Conservation (phyloP, 2,329 filamentous ascomycete genomes). For the Aspergillus sp. region DNA sequence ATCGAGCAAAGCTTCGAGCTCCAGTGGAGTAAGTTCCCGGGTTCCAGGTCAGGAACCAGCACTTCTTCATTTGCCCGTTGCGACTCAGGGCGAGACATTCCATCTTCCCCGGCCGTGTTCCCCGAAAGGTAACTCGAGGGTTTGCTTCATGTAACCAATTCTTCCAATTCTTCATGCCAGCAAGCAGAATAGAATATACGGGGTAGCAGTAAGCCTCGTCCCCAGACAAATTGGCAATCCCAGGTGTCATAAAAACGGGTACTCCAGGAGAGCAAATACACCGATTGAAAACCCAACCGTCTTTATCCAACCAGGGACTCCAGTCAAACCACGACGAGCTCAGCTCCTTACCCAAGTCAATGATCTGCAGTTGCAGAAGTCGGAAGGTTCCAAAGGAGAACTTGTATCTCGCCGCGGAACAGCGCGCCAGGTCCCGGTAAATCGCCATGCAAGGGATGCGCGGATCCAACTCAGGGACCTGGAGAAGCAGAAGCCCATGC, state of each 20-base stretch:
- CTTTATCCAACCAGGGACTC: slow-evolving; percentile 13
- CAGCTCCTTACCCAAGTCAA: not conserved
- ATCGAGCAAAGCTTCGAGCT: not conserved
- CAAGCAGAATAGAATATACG: not conserved
- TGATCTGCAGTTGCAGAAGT: slow-evolving; percentile 11
- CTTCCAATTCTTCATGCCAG: not conserved
- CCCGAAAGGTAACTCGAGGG: slow-evolving; percentile 12
- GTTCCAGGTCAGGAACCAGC: too few species aligned
- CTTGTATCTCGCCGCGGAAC: slow-evolving; percentile 11
- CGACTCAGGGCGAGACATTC: slow-evolving; percentile 17
- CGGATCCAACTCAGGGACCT: slow-evolving; percentile 14
- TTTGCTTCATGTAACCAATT: slow-evolving; percentile 8
- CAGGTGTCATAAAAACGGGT: not conserved
- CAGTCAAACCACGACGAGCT: not conserved
- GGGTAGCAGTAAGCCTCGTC: not conserved
- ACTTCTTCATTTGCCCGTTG: too few species aligned
- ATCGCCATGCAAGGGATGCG: slow-evolving; percentile 19
- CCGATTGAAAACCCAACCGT: slow-evolving; percentile 13
- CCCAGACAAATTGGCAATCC: not conserved
- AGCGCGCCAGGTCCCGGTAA: not conserved
- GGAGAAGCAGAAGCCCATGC: not conserved
- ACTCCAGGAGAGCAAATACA: slow-evolving; percentile 14
- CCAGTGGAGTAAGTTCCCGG: not conserved
- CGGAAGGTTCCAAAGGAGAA: not conserved
- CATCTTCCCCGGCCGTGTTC: slow-evolving; percentile 17